Evolutionary conservation across 2,329 filamentous ascomycete genomes (phyloP), one percentile per base, ranked within the genome.

Genomic region (Alternaria atra): DNA sequence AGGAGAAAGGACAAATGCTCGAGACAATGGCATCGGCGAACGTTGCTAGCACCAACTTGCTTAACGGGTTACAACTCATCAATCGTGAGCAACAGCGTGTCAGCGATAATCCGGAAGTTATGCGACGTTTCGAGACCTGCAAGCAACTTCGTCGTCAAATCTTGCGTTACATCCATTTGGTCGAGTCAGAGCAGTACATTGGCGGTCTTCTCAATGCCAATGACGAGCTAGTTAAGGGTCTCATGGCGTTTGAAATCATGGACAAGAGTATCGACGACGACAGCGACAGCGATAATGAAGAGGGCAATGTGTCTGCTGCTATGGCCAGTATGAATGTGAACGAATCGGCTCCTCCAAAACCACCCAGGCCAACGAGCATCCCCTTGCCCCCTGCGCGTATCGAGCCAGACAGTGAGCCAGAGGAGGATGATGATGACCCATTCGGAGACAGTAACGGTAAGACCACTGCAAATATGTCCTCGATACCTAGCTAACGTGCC

Each of bases 221-320:
- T 72, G 95, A 99, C 72, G 92, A 97, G 79, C 89, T 99, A n/a
- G 92, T 98, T 40, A 90, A 90, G 63, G 93, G 94, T 1, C 85
- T 99, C 58, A 97, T 97, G 87, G 91, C 93, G 0, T 99, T 93
- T 74, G 94, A 98, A 79, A 92, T 97, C 70, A 87, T 98, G 65
- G 94, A 99, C 75, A 89, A 90, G 62, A 93, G 91, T 48, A 91
- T 94, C 65, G 91, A 93, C 66, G 87, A 90, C 64, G 88, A 90
- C 69, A 89, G 87, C 60, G 87, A 89, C 70, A 89, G 86, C 63
- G 88, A 90, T 52, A 80, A 80, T 13, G 84, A 84, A 65, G 60
- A 65, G 9, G 52, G 50, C 15, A 60, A 59, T 8, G 47, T 66
- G 3, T 62, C 68, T 35, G 60, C 68, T 6, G 77, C 80, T 12